These are phyloP conservation scores for Colletotrichum tropicale DNA, from an alignment of 2,329 filamentous ascomycete species.

Conservation along the genomic window DNA sequence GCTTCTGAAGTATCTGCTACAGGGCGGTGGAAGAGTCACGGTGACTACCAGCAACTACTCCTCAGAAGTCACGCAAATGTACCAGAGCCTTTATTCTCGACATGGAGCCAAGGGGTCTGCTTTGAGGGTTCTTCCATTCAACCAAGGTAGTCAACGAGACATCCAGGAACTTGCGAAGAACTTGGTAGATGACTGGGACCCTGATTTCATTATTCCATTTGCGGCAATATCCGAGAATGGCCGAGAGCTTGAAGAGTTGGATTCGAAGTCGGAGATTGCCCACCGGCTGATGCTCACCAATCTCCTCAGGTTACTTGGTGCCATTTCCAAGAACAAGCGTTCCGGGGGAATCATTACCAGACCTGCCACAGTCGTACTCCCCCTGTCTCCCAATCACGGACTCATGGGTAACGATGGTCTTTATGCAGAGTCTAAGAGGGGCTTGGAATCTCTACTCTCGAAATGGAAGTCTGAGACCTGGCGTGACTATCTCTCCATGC, in stretches of 20 bases:
- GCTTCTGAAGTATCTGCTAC: slow-evolving; percentile 92
- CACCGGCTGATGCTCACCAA: slow-evolving; percentile 99
- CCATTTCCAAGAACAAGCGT: slow-evolving; percentile 88
- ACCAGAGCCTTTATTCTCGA: slow-evolving; percentile 95
- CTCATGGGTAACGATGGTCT: slow-evolving; percentile 97
- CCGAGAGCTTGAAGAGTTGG: slow-evolving; percentile 92
- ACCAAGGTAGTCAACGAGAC: slow-evolving; percentile 97
- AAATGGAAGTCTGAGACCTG: slow-evolving; percentile 97
- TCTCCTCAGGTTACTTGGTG: slow-evolving; percentile 85
- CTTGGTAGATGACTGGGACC: slow-evolving; percentile 98
- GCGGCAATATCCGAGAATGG: slow-evolving; percentile 97
- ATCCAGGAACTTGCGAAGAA: slow-evolving; percentile 92
- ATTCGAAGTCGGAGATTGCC: slow-evolving; percentile 96
- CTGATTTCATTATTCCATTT: slow-evolving; percentile 95
- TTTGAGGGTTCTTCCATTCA: slow-evolving; percentile 97
- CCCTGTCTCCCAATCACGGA: slow-evolving; percentile 95
- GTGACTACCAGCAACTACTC: slow-evolving; percentile 99
- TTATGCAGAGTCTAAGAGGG: slow-evolving; percentile 97
- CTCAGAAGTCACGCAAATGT: slow-evolving; percentile 95
- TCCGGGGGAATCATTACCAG: slow-evolving; percentile 88
- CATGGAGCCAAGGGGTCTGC: slow-evolving; percentile 93
- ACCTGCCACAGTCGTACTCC: slow-evolving; percentile 93
- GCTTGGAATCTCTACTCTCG: slow-evolving; percentile 95
- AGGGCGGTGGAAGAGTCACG: slow-evolving; percentile 92
- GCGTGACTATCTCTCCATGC: slow-evolving; percentile 96